These are phyloP conservation scores for Maudiozyma serrabonitensis DNA, from an alignment of 805 yeast genomes.

Conservation along the genomic window DNA sequence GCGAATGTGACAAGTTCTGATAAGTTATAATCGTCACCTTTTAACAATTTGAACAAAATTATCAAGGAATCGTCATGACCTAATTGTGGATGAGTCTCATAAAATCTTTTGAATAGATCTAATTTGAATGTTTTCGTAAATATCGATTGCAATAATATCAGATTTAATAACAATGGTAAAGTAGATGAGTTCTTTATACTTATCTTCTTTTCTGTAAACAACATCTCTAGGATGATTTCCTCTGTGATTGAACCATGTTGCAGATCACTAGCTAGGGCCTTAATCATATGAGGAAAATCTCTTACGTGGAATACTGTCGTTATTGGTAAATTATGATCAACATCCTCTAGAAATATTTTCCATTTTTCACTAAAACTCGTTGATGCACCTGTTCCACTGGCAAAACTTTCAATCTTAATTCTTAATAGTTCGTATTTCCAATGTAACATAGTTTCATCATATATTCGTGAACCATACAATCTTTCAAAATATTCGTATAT, in stretches of 20 bases:
- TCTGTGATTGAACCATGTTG: background rate
- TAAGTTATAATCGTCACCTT: constrained; percentile 1
- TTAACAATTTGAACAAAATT: background rate
- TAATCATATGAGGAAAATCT: constrained; percentile 21
- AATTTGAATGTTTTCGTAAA: constrained; percentile 1
- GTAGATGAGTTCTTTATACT: constrained; percentile 15
- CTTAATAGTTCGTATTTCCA: constrained; percentile 16
- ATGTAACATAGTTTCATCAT: constrained; percentile 3
- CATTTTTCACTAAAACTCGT: constrained; percentile 23
- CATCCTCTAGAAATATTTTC: constrained; percentile 25
- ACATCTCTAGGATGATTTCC: constrained; percentile 7
- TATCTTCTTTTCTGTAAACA: constrained; percentile 14
- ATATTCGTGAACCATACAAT: constrained; percentile 5
- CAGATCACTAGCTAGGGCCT: constrained; percentile 7
- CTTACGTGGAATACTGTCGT: constrained; percentile 9
- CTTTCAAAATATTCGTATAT: constrained; percentile 14
- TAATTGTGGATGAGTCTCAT: background rate
- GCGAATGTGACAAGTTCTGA: background rate
- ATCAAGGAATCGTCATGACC: constrained; percentile 1
- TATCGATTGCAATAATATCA: constrained; percentile 10
- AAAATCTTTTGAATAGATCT: background rate
- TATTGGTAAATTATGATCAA: constrained; percentile 16
- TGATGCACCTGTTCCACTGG: constrained; percentile 13
- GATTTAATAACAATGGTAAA: constrained; percentile 17
- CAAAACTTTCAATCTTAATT: constrained; percentile 24